These are phyloP conservation scores for Silene uniflora DNA, from an alignment of 148 eudicot genomes.

Conservation along the genomic window DNA sequence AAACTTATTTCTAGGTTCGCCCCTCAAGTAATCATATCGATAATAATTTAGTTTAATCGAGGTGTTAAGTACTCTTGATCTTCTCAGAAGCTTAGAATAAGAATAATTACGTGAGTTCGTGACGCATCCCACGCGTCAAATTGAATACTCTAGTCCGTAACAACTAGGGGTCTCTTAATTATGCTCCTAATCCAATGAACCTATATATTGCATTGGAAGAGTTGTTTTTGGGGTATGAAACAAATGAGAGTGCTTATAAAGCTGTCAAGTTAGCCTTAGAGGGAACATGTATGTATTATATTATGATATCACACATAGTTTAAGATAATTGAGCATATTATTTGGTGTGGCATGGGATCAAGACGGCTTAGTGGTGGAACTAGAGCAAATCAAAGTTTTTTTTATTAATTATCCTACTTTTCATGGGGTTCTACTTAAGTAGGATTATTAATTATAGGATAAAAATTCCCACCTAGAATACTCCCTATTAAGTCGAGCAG, in stretches of 20 bases:
- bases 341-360: constrained; percentile 13
- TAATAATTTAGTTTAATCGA: no score
- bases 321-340: constrained; percentile 10
- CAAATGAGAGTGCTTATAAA: constrained; percentile 26
- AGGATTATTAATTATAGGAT: background rate
- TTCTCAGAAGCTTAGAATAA: no score
- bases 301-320: background rate
- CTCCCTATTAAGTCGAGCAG: no score
- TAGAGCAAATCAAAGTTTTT: background rate
- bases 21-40: no score
- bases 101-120: constrained; percentile 12
- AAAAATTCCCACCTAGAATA: background rate
- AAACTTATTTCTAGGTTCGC: no score
- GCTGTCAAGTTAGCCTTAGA: constrained; percentile 28
- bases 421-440: constrained; percentile 2
- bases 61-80: no score
- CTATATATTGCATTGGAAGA: constrained; percentile 6
- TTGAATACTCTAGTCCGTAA: constrained; percentile 10
- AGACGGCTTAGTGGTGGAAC: constrained; percentile 15
- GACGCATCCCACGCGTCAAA: constrained; percentile 33
- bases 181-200: constrained; percentile 35
- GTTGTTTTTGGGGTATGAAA: constrained; percentile 27
- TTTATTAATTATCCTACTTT: background rate
- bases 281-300: constrained; percentile 22
- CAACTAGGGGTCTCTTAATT: constrained; percentile 21